These are phyloP conservation scores for Poterioochromonas sp. DNA, from an alignment of 352 stramenopile genomes.

Conservation along the genomic window DNA sequence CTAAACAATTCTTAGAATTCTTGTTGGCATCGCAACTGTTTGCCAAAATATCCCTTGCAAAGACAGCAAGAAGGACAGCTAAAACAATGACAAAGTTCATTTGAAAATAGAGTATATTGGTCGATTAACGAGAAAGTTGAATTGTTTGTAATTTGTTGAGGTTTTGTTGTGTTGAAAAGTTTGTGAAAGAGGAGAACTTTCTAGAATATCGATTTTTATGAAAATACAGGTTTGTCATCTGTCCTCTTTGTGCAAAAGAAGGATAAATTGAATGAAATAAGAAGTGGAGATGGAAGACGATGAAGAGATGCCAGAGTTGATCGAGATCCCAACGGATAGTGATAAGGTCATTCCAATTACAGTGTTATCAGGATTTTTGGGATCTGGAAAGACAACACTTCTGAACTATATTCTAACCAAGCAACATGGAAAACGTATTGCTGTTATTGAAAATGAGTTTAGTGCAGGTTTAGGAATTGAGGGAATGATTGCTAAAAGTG, in stretches of 20 bases:
- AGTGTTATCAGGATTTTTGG: slow-evolving; percentile 71
- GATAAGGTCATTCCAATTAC: slow-evolving; percentile 42
- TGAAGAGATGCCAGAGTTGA: neutral
- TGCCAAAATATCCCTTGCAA: no score
- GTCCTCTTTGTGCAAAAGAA: no score
- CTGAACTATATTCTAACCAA: slow-evolving; percentile 70
- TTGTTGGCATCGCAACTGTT: neutral
- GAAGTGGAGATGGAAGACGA: neutral
- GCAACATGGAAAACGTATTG: slow-evolving; percentile 53
- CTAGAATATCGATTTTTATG: no score
- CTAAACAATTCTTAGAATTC: neutral
- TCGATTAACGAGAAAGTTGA: no score
- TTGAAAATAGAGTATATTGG: no score
- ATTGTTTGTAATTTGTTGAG: no score
- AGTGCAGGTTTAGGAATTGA: slow-evolving; percentile 53
- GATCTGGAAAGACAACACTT: slow-evolving; percentile 75
- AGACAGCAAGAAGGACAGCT: no score
- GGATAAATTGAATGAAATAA: neutral
- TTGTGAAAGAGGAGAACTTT: no score
- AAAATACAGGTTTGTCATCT: no score
- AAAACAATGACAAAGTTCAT: no score
- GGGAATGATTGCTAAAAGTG: slow-evolving; percentile 51
- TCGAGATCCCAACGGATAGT: neutral
- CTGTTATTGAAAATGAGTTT: slow-evolving; percentile 79
- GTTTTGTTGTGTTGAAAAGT: no score